A percentile compares a stretch with the other conserved stretches of the same genome.
These are phyloP conservation scores for Arctium lappa DNA, from an alignment of 129 eudicot species.

Conservation along the genomic window DNA sequence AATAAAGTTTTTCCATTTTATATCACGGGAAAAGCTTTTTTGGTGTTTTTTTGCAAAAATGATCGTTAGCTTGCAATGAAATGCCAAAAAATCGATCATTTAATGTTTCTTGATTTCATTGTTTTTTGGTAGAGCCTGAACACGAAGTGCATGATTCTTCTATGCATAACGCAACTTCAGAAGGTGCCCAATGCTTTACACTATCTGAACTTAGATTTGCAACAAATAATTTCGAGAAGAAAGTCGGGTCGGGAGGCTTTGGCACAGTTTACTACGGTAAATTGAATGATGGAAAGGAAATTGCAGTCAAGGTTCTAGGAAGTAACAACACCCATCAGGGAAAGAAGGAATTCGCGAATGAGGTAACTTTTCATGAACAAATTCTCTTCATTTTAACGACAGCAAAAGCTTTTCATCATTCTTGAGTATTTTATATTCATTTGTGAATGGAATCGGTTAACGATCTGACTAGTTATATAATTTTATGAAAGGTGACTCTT, in stretches of 20 bases:
- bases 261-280: slow-evolving; percentile 92
- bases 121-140: slow-evolving; percentile 33
- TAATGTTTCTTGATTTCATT: not conserved
- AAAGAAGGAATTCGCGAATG: slow-evolving; percentile 90
- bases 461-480: not conserved
- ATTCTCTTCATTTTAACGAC: not conserved
- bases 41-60: not conserved
- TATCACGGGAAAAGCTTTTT: not conserved
- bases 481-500: slow-evolving; percentile 71
- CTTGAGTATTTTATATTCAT: not conserved
- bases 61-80: not conserved
- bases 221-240: slow-evolving; percentile 75
- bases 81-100: not conserved
- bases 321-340: slow-evolving; percentile 88
- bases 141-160: slow-evolving; percentile 33
- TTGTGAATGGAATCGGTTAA: not conserved
- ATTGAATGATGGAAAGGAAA: slow-evolving; percentile 75
- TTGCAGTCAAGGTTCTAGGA: slow-evolving; percentile 78
- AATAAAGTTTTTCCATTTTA: not conserved
- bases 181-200: slow-evolving; percentile 85
- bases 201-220: slow-evolving; percentile 67
- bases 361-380: slow-evolving; percentile 39
- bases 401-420: not conserved
- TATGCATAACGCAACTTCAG: slow-evolving; percentile 52
- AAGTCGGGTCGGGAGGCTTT: slow-evolving; percentile 96